phyloP scores from a whole-genome alignment of 2,329 filamentous ascomycete genomes.

The Trichoderma sp. region DNA sequence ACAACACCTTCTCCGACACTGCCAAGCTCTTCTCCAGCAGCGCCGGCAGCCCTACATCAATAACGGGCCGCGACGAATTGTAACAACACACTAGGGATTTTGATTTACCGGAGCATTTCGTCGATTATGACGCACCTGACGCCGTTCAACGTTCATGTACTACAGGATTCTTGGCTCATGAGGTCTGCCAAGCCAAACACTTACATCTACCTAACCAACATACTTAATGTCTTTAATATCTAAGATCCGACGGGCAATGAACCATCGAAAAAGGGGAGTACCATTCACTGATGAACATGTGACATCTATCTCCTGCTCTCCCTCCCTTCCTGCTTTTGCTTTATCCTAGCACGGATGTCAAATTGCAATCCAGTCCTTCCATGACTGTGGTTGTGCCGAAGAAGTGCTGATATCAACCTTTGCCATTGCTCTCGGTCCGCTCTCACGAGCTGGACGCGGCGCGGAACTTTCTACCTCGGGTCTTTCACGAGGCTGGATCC shows the following conservation, averaged over 20 bases:
- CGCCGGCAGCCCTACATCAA: constrained; percentile 27
- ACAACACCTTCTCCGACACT: constrained; percentile 43
- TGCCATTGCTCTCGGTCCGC: constrained; percentile 38
- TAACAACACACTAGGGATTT: constrained; percentile 30
- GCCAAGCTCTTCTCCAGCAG: constrained; percentile 13
- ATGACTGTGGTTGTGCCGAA: constrained; percentile 98
- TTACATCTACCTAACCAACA: constrained; percentile 18
- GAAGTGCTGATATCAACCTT: constrained; percentile 85
- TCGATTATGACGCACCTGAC: constrained; percentile 23
- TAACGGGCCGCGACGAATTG: constrained; percentile 43
- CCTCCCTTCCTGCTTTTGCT: neutral
- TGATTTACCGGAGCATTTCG: constrained; percentile 19
- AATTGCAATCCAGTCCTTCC: constrained; percentile 88
- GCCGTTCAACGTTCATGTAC: constrained; percentile 22
- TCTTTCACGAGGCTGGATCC: constrained; percentile 26
- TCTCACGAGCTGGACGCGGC: constrained; percentile 35
- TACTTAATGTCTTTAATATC: constrained; percentile 25
- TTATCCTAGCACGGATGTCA: constrained; percentile 89
- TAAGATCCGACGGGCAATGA: neutral
- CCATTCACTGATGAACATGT: neutral
- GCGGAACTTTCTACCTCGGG: constrained; percentile 30
- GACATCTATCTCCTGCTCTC: neutral
- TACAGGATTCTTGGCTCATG: constrained; percentile 23
- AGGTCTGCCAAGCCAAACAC: constrained; percentile 24
- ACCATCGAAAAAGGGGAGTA: neutral